A percentile compares a stretch with the other conserved stretches of the same genome.
These are phyloP conservation scores for Wickerhamomyces rabaulensis DNA, from an alignment of 805 yeast genomes.

Conservation along the genomic window DNA sequence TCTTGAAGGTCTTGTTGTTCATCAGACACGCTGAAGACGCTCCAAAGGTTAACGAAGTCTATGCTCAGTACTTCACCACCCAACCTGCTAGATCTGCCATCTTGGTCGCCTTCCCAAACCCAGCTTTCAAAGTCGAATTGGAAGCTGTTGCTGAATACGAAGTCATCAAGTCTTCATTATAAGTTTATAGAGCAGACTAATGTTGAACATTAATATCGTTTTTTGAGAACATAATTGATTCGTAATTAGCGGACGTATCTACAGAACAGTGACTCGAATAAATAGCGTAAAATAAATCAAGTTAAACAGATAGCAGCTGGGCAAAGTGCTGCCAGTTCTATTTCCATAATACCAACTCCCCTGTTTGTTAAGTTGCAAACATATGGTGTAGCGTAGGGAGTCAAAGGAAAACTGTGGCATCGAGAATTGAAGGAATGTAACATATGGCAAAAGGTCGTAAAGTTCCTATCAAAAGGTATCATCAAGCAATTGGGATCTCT, in stretches of 20 bases:
- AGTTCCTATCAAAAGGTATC: neutral
- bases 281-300: no score
- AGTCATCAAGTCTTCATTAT: conserved; percentile 4
- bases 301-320: no score
- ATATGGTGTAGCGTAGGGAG: no score
- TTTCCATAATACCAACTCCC: no score
- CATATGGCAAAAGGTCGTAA: neutral
- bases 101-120: conserved; percentile 46
- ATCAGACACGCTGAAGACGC: conserved; percentile 39
- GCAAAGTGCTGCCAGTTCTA: no score
- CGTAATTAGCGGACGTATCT: no score
- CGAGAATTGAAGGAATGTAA: neutral
- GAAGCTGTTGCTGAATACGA: conserved; percentile 40
- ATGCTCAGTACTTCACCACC: conserved; percentile 39
- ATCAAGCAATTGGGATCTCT: neutral
- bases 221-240: no score
- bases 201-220: no score
- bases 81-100: conserved; percentile 52
- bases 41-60: conserved; percentile 39
- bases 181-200: neutral
- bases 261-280: no score
- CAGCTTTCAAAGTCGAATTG: conserved; percentile 44
- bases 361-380: no score
- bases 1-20: conserved; percentile 45
- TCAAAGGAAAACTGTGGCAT: neutral